Base-by-base conservation (phyloP, 2,329 filamentous ascomycete species). In the Tolypocladium sp. region DNA sequence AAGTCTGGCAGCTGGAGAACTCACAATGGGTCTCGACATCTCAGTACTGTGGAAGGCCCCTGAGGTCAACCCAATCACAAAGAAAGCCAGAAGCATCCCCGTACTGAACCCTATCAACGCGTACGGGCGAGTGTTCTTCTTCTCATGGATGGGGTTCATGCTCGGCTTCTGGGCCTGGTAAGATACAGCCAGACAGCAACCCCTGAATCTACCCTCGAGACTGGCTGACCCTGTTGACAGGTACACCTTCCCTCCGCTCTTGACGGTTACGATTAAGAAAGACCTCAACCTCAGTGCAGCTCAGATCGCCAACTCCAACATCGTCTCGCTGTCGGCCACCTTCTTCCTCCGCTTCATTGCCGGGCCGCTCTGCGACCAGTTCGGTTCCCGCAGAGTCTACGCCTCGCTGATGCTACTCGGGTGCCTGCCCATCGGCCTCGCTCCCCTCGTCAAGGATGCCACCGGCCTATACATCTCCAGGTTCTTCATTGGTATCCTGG, bases 111-210 rank as follows among this genome's bases (percentile, higher is more conserved):
- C 88, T 0, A 70, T 92, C 66, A 82, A 95, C 71, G 77, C 86
- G 66, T 92, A 96, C 77, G 92, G 91, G 42, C 83, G 91, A 8
- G 91, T 94, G 0, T 96, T 95, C 74, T 91, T 92, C 78, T 96
- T 96, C 76, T 89, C 89, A 1, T 94, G 90, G 86, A 81, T 92
- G 55, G 90, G 90, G 2, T 94, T 94, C 73, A 86, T 94, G 82
- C 83, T 93, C 57, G 88, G 90, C 9, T 96, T 96, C 74, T 90
- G 91, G 82, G 92, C 90, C 13, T 96, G 89, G 89, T 74, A 59
- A 61, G 70, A 65, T 35, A 2, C 33, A 49, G 35, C 35, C 37
- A 38, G 37, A 15, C 37, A 17, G 13, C 37, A 38, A 38, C 37
- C 37, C 37, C 10, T 6, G 37, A 17, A 17, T 38, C 37, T 17